Conservation (phyloP, 495 filamentous ascomycete species). For the Aspergillus haitiensis region DNA sequence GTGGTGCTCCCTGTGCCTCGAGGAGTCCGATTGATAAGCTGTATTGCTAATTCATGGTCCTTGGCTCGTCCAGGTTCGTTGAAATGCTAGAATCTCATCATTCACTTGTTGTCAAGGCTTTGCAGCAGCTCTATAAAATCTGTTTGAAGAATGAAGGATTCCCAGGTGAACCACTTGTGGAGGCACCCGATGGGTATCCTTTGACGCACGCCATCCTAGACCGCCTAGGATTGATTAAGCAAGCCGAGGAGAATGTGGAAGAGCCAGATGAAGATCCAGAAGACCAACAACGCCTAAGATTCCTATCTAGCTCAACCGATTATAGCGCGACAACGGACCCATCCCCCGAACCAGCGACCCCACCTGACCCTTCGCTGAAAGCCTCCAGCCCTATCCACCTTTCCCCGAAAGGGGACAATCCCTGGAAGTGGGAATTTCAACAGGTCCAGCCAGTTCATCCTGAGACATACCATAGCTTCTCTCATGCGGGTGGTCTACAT, state of each 20-base stretch:
- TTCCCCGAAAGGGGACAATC: constrained; percentile 22
- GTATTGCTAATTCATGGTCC: constrained; percentile 7
- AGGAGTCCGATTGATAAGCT: background rate
- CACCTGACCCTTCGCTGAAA: constrained; percentile 38
- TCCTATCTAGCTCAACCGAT: constrained; percentile 43
- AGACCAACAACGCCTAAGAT: constrained; percentile 41
- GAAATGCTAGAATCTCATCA: constrained; percentile 53
- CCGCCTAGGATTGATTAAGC: constrained; percentile 48
- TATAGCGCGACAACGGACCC: constrained; percentile 44
- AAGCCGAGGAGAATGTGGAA: constrained; percentile 47
- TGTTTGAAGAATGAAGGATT: constrained; percentile 48
- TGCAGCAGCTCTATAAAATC: constrained; percentile 47
- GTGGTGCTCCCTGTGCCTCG: background rate
- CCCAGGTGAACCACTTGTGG: constrained; percentile 47
- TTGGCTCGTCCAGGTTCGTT: constrained; percentile 36
- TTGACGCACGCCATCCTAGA: constrained; percentile 50
- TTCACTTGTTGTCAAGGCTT: constrained; percentile 45
- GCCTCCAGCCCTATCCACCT: constrained; percentile 26
- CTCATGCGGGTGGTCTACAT: constrained; percentile 26
- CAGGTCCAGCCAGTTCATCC: constrained; percentile 25
- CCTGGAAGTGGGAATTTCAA: constrained; percentile 42
- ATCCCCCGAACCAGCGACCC: constrained; percentile 44
- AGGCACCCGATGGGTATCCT: constrained; percentile 44
- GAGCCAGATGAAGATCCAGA: constrained; percentile 42
- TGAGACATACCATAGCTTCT: constrained; percentile 28